Conservation (phyloP, 2,329 filamentous ascomycete species). For the Botryosphaeria agaves region DNA sequence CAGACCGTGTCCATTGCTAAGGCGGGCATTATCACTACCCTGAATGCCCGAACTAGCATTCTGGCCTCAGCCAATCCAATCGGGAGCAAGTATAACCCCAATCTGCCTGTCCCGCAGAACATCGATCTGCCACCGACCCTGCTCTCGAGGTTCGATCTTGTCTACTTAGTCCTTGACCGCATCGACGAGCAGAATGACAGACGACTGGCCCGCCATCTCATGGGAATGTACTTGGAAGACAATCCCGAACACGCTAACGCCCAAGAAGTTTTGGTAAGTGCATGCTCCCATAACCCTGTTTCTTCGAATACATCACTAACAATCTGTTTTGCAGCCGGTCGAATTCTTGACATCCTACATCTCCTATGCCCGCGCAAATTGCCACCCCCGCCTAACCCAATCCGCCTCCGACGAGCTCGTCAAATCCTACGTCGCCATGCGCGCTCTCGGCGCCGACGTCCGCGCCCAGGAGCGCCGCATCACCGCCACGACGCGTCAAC, state of each 20-base stretch:
- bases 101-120: conserved; percentile 90
- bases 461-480: conserved; percentile 87
- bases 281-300: conserved; percentile 3
- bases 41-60: conserved; percentile 91
- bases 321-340: conserved; percentile 50
- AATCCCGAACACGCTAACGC: conserved; percentile 67
- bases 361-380: conserved; percentile 76
- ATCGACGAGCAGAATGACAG: conserved; percentile 83
- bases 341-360: conserved; percentile 96
- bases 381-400: conserved; percentile 66
- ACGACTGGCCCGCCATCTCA: conserved; percentile 74
- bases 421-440: conserved; percentile 83
- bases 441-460: conserved; percentile 56
- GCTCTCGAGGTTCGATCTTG: conserved; percentile 87
- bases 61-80: conserved; percentile 96
- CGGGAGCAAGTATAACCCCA: conserved; percentile 92
- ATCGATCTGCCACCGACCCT: conserved; percentile 93
- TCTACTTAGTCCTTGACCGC: conserved; percentile 89
- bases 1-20: conserved; percentile 66
- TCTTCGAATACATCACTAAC: conserved; percentile 4
- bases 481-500: conserved; percentile 88
- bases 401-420: conserved; percentile 73
- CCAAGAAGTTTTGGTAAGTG: conserved; percentile 63
- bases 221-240: conserved; percentile 95
- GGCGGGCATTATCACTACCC: conserved; percentile 65